Conservation (phyloP, 805 yeast species). For the Pichia nakasei region DNA sequence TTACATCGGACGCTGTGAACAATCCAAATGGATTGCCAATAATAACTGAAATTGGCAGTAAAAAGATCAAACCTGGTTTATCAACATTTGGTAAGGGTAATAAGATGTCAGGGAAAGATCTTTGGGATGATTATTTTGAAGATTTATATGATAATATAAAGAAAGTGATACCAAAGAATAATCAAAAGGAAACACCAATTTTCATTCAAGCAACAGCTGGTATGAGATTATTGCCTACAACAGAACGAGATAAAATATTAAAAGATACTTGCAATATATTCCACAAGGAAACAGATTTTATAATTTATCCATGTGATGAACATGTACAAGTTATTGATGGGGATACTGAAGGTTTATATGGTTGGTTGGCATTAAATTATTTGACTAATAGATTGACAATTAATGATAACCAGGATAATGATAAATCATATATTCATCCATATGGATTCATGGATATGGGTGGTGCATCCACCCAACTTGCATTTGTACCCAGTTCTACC, state of each 20-base stretch:
- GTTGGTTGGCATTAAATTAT: conserved; percentile 91
- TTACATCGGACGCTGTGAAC: conserved; percentile 38
- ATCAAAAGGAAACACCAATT: conserved; percentile 65
- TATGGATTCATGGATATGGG: conserved; percentile 99
- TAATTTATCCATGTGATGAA: conserved; percentile 48
- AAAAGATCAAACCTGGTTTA: conserved; percentile 75
- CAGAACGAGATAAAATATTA: conserved; percentile 46
- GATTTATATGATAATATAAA: conserved; percentile 62
- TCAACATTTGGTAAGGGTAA: conserved; percentile 51
- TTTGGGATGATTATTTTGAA: conserved; percentile 67
- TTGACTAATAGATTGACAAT: conserved; percentile 56
- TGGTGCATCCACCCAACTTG: conserved; percentile 94
- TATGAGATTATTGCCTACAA: conserved; percentile 66
- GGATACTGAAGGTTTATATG: conserved; percentile 87
- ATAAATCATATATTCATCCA: conserved; percentile 29
- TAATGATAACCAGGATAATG: conserved; percentile 17
- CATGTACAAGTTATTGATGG: conserved; percentile 89
- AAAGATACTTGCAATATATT: conserved; percentile 52
- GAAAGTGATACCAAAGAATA: conserved; percentile 53
- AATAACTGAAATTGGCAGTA: conserved; percentile 49
- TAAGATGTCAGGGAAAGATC: conserved; percentile 27
- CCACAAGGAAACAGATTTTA: conserved; percentile 46
- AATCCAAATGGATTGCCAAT: conserved; percentile 20
- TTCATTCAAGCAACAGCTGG: conserved; percentile 96
- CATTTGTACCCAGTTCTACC: conserved; percentile 69